These are phyloP conservation scores for Mycotypha africana DNA, from an alignment of 371 early-diverging fungal species.

Conservation along the genomic window DNA sequence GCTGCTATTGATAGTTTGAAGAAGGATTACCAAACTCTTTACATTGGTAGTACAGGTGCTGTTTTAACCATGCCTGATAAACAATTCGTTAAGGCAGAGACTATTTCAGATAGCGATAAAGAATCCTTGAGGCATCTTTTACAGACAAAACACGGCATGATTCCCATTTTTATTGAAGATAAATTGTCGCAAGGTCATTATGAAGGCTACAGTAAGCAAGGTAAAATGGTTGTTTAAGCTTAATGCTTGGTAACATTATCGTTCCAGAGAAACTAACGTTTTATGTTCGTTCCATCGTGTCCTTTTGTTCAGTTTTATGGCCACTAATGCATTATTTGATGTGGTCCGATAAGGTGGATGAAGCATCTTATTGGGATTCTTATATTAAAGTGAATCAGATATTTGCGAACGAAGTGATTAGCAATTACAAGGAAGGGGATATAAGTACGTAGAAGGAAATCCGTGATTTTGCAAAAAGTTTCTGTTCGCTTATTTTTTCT, in stretches of 20 bases:
- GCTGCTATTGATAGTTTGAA: constrained; percentile 61
- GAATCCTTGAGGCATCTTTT: constrained; percentile 37
- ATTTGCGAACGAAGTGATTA: constrained; percentile 76
- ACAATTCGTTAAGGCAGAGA: constrained; percentile 6
- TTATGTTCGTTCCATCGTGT: no score
- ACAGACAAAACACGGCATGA: constrained; percentile 41
- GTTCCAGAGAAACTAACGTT: no score
- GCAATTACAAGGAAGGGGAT: constrained; percentile 80
- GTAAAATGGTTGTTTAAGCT: constrained; percentile 29
- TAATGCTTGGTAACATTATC: no score
- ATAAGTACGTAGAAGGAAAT: constrained; percentile 70
- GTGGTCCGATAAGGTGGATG: constrained; percentile 79
- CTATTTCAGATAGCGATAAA: constrained; percentile 30
- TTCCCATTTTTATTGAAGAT: constrained; percentile 79
- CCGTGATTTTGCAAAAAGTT: constrained; percentile 60
- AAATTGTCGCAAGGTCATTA: constrained; percentile 71
- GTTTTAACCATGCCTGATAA: constrained; percentile 26
- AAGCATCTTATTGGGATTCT: constrained; percentile 75
- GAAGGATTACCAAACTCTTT: constrained; percentile 46
- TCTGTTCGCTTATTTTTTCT: no score
- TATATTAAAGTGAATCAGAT: constrained; percentile 84
- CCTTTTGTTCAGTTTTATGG: constrained; percentile 98
- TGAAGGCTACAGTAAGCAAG: constrained; percentile 90
- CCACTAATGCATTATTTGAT: constrained; percentile 95
- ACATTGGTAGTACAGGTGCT: constrained; percentile 70